A percentile compares a stretch with the other conserved stretches of the same genome.
phyloP scores from a whole-genome alignment of 1,284 basidiomycete genomes.

The Leccinum pachyderme region DNA sequence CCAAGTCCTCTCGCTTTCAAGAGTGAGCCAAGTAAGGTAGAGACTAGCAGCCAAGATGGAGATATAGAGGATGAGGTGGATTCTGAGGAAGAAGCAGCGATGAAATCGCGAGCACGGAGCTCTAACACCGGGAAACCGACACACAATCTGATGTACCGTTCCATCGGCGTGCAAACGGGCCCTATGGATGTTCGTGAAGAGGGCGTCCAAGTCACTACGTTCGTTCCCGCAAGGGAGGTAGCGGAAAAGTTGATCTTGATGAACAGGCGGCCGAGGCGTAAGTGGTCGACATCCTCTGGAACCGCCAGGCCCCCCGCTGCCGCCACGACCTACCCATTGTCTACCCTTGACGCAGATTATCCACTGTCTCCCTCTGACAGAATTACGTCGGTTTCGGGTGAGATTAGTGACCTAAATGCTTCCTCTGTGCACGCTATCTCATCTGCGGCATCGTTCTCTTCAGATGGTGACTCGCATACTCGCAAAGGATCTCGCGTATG shows the following conservation, averaged over 20 bases:
- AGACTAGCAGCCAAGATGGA: slow-evolving; percentile 73
- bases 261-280: slow-evolving; percentile 31
- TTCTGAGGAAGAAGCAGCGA: slow-evolving; percentile 40
- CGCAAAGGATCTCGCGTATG: slow-evolving; percentile 57
- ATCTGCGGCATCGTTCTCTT: slow-evolving; percentile 48
- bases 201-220: slow-evolving; percentile 24
- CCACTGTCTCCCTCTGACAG: background rate
- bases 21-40: slow-evolving; percentile 50
- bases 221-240: slow-evolving; percentile 15
- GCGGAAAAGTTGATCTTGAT: slow-evolving; percentile 15
- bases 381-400: background rate
- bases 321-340: slow-evolving; percentile 15
- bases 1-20: slow-evolving; percentile 46
- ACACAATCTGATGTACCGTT: slow-evolving; percentile 22
- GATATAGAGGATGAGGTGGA: slow-evolving; percentile 83
- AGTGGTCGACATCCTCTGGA: slow-evolving; percentile 36
- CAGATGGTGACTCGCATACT: slow-evolving; percentile 36
- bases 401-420: background rate
- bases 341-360: slow-evolving; percentile 1
- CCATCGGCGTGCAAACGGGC: slow-evolving; percentile 34
- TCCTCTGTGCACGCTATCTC: slow-evolving; percentile 40
- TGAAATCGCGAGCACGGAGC: slow-evolving; percentile 23
- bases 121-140: slow-evolving; percentile 11
- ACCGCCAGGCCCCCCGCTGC: slow-evolving; percentile 26
- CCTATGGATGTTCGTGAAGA: slow-evolving; percentile 22